Base-by-base conservation (phyloP, 2,329 filamentous ascomycete genomes). In the Diaporthe amygdali region DNA sequence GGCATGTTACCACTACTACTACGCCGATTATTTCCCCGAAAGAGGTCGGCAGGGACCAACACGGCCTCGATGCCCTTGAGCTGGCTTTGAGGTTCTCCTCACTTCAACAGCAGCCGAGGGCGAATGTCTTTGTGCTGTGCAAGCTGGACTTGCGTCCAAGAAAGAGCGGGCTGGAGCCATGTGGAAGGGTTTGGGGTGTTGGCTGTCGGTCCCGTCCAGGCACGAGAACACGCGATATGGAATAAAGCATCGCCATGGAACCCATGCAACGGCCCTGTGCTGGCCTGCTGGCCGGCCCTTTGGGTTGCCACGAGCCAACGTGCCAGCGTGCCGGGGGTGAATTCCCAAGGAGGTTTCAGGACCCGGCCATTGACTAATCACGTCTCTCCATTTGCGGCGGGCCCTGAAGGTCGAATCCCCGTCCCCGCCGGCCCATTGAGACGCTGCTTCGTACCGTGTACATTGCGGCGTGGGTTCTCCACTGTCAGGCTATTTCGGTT, bases 311-410 rank as follows among this genome's bases (percentile, higher is more conserved):
- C 32, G 37, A 44, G 54, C 59, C 59, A 63, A 63, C 59, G 59
- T 63, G 41, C 59, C 59, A 63, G 27, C 68, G 51, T 47, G 39
- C 68, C 68, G 47, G 56, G 56, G 63, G 63, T 56, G 54, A n/a
- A 30, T 14, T n/a, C 22, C 30, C 39, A 56, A 55, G 51, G 61
- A 25, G 49, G 69, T 70, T 70, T 70, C 69, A 70, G 55, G 41
- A 59, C 32, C 54, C 51, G 59, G 68, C 56, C 49, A 55, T 66
- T 70, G 68, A 44, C 47, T 55, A 70, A 70, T 70, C 68, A 70
- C 15, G n/a, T 47, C 39, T 52, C 30, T 51, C 27, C 27, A 20
- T 63, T 66, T 34, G 41, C 41, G 22, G 56, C 56, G 59, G 59
- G 39, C 44, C 59, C 34, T 56, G 32, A 44, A 39, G 12, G 32